Conservation (phyloP, 768 basidiomycete genomes). For the Rickenella mellea region DNA sequence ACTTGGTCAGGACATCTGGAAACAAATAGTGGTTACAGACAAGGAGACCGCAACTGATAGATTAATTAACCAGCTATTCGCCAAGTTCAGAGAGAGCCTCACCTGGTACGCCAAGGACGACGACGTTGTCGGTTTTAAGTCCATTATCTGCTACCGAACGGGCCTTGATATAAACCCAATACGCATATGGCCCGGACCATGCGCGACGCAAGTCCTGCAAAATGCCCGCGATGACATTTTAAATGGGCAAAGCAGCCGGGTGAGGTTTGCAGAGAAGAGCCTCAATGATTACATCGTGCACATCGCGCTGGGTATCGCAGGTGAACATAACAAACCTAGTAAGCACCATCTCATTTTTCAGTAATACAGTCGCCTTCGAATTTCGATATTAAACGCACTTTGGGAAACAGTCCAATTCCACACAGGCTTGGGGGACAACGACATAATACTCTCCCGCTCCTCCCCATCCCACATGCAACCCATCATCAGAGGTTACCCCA, state of each 20-base stretch:
- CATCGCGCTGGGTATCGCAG: slow-evolving; percentile 43
- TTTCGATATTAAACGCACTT: neutral
- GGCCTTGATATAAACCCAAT: slow-evolving; percentile 46
- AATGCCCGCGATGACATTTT: slow-evolving; percentile 16
- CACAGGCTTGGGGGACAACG: slow-evolving; percentile 71
- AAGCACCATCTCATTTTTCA: slow-evolving; percentile 8
- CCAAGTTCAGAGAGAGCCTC: slow-evolving; percentile 27
- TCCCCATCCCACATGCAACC: slow-evolving; percentile 63
- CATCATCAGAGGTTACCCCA: slow-evolving; percentile 52
- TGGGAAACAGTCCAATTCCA: slow-evolving; percentile 70
- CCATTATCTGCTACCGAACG: slow-evolving; percentile 68
- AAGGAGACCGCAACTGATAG: no score
- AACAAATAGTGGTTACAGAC: neutral
- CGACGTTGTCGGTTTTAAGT: slow-evolving; percentile 63
- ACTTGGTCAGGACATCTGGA: no score
- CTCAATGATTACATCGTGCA: slow-evolving; percentile 64
- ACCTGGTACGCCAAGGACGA: slow-evolving; percentile 28
- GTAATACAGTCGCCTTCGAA: neutral
- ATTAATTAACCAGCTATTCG: neutral
- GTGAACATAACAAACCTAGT: slow-evolving; percentile 51
- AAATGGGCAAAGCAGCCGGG: slow-evolving; percentile 17
- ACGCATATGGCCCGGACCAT: slow-evolving; percentile 16
- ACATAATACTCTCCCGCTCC: slow-evolving; percentile 46
- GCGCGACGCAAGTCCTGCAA: neutral
- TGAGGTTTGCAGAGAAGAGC: slow-evolving; percentile 50